A percentile compares a stretch with the other conserved stretches of the same genome.
These are phyloP conservation scores for Kwoniella sp. DNA, from an alignment of 768 basidiomycete genomes.

Conservation along the genomic window DNA sequence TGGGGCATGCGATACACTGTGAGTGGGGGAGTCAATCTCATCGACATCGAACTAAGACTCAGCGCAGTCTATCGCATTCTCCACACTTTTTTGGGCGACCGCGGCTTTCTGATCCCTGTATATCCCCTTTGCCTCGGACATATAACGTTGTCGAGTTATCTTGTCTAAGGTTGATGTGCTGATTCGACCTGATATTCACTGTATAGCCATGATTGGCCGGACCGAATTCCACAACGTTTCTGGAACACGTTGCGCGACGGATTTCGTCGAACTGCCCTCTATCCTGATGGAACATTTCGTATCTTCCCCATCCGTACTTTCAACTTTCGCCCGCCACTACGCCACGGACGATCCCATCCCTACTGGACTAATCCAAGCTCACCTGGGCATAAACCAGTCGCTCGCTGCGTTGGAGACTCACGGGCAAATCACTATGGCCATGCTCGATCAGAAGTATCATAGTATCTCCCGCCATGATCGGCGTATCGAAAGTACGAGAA, in stretches of 20 bases:
- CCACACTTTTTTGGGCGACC: too few species aligned
- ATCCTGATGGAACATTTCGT: slow-evolving; percentile 99
- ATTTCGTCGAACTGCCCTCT: slow-evolving; percentile 96
- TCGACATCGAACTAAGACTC: too few species aligned
- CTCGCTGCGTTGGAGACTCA: slow-evolving; percentile 76
- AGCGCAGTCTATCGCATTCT: too few species aligned
- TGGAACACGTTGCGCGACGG: slow-evolving; percentile 95
- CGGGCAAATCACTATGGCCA: slow-evolving; percentile 83
- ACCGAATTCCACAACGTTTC: slow-evolving; percentile 98
- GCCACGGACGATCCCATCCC: slow-evolving; percentile 55
- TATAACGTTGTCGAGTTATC: too few species aligned
- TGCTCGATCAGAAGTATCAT: slow-evolving; percentile 87
- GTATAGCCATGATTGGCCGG: slow-evolving; percentile 89
- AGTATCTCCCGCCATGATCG: slow-evolving; percentile 59
- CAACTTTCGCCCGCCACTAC: slow-evolving; percentile 62
- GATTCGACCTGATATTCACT: too few species aligned
- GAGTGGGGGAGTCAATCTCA: too few species aligned
- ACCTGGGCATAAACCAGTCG: slow-evolving; percentile 44
- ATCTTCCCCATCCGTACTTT: slow-evolving; percentile 76
- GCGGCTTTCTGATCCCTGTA: too few species aligned
- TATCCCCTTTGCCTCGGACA: too few species aligned
- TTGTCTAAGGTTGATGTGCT: too few species aligned
- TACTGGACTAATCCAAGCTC: slow-evolving; percentile 46
- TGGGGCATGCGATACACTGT: slow-evolving; percentile 99
- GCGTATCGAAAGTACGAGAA: slow-evolving; percentile 72